A percentile compares a stretch with the other conserved stretches of the same genome.
Evolutionary conservation across 768 basidiomycete genomes (phyloP).

Genomic region (Lentinula aciculospora): DNA sequence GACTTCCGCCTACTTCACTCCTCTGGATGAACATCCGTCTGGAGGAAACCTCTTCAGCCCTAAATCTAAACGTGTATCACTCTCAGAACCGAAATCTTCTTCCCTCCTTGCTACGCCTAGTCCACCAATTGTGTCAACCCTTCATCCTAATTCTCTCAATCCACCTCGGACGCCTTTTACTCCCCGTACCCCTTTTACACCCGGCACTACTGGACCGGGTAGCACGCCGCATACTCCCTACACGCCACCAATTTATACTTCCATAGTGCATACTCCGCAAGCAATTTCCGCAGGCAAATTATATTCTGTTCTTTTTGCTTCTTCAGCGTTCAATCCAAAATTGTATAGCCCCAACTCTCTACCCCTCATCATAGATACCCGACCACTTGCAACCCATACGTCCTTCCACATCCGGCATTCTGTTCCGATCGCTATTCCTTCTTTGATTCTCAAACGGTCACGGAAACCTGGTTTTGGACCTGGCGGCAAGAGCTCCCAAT

Average conservation of each 20-base stretch:
- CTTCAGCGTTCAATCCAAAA: conserved; percentile 21
- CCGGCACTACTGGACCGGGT: neutral
- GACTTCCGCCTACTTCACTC: conserved; percentile 11
- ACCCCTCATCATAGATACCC: conserved; percentile 80
- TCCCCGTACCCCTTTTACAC: conserved; percentile 10
- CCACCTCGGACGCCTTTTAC: neutral
- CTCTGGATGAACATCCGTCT: conserved; percentile 2
- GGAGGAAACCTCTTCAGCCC: neutral
- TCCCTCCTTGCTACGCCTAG: neutral
- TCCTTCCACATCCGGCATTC: conserved; percentile 60
- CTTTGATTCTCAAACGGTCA: conserved; percentile 84
- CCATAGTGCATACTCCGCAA: conserved; percentile 9
- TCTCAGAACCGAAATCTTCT: neutral
- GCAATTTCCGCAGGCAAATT: conserved; percentile 44
- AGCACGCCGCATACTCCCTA: conserved; percentile 6
- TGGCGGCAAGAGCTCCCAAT: conserved; percentile 31
- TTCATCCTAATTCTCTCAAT: neutral
- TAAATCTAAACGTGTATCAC: neutral
- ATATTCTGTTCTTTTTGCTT: conserved; percentile 41
- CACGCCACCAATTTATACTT: conserved; percentile 15
- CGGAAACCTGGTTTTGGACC: conserved; percentile 49
- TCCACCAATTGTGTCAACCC: conserved; percentile 15
- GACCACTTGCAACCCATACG: conserved; percentile 62
- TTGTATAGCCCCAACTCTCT: neutral
- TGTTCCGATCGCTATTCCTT: conserved; percentile 84